Evolutionary conservation across 306 rosid species (phyloP), one percentile per base, ranked within the genome.

Genomic region (Rosa chinensis): DNA sequence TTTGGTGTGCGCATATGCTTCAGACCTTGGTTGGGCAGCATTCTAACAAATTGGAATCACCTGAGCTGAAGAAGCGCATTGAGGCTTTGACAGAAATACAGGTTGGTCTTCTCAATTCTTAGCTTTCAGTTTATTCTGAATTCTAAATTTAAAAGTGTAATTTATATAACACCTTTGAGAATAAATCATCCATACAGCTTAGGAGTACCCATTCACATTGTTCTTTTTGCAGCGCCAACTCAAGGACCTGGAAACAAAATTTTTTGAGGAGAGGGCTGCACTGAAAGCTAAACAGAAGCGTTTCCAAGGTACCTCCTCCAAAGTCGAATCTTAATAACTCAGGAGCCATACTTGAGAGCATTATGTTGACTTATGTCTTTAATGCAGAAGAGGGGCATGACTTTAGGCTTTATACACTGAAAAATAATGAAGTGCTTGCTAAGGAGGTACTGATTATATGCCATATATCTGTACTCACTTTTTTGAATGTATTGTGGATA

Each of bases 361-460:
- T 72, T 70, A 76, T 78, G 8, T 87, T 75, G 70, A 32, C 9
- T 68, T 20, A n/a, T 63, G 10, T 83, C 78, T 77, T 77, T 20
- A 52, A 70, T 84, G 84, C 77, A 92, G 97, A 92, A 76, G 84
- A 86, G 77, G 94, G 94, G 53, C 94, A 93, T 21, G 86, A 82
- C 20, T 92, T 92, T 73, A 88, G 93, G 97, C 97, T 92, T 23
- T 81, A 66, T 58, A 90, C 94, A 56, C 83, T 92, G 94, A 90
- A 90, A 77, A 92, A 84, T 28, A 92, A 90, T 75, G 93, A 92
- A 45, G 85, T 90, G 72, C 85, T 90, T 66, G 89, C 94, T 23
- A 91, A 90, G 68, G 92, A 92, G 97, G 97, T 92, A 61, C 49
- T 91, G 68, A 21, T 47, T 74, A 2, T 69, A 37, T 70, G 21